A percentile compares a stretch with the other conserved stretches of the same genome.
Evolutionary conservation across 352 stramenopile genomes (phyloP).

Genomic region (Hyaloperonospora arabidopsidis): DNA sequence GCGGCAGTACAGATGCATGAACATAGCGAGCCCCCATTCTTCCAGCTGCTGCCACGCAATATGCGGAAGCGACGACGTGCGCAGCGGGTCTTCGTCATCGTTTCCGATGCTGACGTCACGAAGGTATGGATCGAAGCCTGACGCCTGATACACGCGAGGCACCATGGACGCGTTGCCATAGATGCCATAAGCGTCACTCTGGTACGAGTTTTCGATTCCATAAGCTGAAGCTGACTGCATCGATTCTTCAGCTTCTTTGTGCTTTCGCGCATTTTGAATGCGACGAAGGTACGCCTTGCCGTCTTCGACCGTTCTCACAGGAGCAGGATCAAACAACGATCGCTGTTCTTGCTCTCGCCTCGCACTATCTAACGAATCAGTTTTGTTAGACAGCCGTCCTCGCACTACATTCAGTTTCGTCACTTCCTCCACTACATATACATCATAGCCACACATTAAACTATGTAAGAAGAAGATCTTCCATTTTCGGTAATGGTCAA

Average conservation of each 20-base stretch:
- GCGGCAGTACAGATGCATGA: conserved; percentile 83
- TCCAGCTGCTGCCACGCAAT: conserved; percentile 72
- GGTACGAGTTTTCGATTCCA: conserved; percentile 40
- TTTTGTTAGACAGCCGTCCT: conserved; percentile 38
- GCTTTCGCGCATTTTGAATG: conserved; percentile 45
- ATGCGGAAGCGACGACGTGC: conserved; percentile 62
- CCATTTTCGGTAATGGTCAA: neutral
- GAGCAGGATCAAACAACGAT: conserved; percentile 69
- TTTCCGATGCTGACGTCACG: conserved; percentile 47
- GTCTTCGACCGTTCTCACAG: conserved; percentile 63
- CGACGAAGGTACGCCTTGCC: conserved; percentile 64
- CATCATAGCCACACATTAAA: conserved; percentile 1
- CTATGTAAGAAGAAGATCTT: neutral
- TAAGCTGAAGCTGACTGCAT: conserved; percentile 39
- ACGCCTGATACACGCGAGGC: conserved; percentile 75
- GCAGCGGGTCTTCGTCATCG: conserved; percentile 65
- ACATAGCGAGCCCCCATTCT: conserved; percentile 70
- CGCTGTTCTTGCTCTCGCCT: conserved; percentile 22
- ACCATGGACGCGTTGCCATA: conserved; percentile 62
- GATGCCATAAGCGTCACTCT: conserved; percentile 56
- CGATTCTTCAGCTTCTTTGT: conserved; percentile 44
- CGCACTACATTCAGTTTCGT: conserved; percentile 51
- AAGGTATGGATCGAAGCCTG: conserved; percentile 66
- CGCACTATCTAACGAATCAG: conserved; percentile 15
- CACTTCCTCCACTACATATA: conserved; percentile 49